Percentiles rank a stretch among this genome's conserved stretches.
phyloP scores from a whole-genome alignment of 768 basidiomycete genomes.

The Suillus alpinus region DNA sequence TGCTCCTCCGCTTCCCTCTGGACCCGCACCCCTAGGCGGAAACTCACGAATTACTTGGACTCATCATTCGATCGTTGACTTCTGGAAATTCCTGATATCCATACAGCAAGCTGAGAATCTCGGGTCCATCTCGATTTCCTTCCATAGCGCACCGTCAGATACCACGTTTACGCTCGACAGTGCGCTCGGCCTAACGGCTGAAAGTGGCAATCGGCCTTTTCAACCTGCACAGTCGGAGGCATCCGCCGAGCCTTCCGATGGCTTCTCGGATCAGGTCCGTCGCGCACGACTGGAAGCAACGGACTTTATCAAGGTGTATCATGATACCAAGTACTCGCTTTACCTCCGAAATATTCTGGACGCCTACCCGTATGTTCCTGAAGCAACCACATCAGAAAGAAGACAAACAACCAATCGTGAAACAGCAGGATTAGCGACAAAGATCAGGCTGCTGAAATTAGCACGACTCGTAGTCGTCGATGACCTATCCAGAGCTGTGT shows the following conservation, averaged over 20 bases:
- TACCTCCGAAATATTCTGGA: constrained; percentile 49
- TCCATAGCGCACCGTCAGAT: constrained; percentile 34
- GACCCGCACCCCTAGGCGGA: constrained; percentile 14
- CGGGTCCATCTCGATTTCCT: constrained; percentile 50
- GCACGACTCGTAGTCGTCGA: constrained; percentile 49
- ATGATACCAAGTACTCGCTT: constrained; percentile 48
- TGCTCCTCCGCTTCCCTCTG: constrained; percentile 18
- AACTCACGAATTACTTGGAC: constrained; percentile 46
- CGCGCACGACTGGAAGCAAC: constrained; percentile 26
- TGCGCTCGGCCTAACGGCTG: constrained; percentile 18
- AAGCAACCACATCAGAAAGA: background rate
- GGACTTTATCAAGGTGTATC: constrained; percentile 61
- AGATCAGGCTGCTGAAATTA: constrained; percentile 46
- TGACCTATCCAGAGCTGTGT: constrained; percentile 40
- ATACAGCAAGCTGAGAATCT: constrained; percentile 35
- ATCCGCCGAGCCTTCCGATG: constrained; percentile 7
- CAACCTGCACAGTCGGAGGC: constrained; percentile 14
- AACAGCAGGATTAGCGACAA: constrained; percentile 16
- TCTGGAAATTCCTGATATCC: constrained; percentile 51
- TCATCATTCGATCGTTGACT: constrained; percentile 32
- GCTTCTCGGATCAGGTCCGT: constrained; percentile 15
- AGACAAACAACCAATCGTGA: background rate
- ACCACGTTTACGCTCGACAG: constrained; percentile 10
- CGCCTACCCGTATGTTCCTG: constrained; percentile 41
- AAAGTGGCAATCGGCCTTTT: constrained; percentile 24